Conservation (phyloP, 2,329 filamentous ascomycete species). For the Aspergillus niger region DNA sequence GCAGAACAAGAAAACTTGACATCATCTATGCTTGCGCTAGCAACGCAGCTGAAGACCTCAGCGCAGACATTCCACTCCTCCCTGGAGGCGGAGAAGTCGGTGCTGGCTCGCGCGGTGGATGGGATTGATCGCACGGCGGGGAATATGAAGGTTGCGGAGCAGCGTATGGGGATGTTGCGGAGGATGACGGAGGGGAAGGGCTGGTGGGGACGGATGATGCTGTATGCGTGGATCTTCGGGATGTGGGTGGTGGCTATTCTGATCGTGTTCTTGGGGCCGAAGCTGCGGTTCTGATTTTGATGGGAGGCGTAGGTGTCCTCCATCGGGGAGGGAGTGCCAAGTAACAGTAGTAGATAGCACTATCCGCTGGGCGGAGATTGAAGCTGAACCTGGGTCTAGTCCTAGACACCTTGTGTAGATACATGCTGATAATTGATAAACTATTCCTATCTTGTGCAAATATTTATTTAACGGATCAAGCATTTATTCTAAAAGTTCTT, state of each 20-base stretch:
- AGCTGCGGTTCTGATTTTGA: conserved; percentile 70
- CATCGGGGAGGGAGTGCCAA: too few relatives aligned
- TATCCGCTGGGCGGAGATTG: too few relatives aligned
- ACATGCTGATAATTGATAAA: too few relatives aligned
- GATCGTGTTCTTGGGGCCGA: conserved; percentile 83
- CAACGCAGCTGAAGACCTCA: conserved; percentile 72
- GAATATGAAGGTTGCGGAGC: conserved; percentile 74
- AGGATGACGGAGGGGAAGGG: conserved; percentile 85
- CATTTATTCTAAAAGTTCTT: too few relatives aligned
- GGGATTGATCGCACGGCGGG: conserved; percentile 76
- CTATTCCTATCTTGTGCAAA: too few relatives aligned
- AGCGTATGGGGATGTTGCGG: conserved; percentile 73
- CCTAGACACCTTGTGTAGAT: too few relatives aligned
- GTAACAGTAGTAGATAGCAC: too few relatives aligned
- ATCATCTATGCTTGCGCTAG: conserved; percentile 77
- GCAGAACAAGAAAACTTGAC: conserved; percentile 82
- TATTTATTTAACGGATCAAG: too few relatives aligned
- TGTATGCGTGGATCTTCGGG: conserved; percentile 82
- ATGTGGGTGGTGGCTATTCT: conserved; percentile 76
- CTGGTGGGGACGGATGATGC: conserved; percentile 79
- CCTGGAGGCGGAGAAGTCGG: conserved; percentile 72
- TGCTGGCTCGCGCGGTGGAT: conserved; percentile 69
- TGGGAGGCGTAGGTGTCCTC: too few relatives aligned
- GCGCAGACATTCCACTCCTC: conserved; percentile 71
- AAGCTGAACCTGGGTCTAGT: too few relatives aligned